Evolutionary conservation across 116 monocot species (phyloP), one percentile per base, ranked within the genome.

Genomic region (Papilionanthe hybrid): DNA sequence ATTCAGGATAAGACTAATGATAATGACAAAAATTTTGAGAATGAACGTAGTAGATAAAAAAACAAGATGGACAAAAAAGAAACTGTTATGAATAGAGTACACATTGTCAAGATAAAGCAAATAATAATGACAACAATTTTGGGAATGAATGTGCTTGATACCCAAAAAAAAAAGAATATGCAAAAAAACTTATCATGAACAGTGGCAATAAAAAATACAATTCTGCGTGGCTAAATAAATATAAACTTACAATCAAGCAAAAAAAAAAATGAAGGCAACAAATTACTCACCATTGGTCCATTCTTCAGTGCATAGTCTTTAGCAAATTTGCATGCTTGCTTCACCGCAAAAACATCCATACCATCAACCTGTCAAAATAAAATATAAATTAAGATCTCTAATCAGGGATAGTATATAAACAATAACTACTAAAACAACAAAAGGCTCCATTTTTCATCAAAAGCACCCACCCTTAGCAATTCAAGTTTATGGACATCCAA

Each of bases 271-370:
- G 27, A 48, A 53, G 25, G 32, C 23, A 47, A 43, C 20, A 66
- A 79, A 19, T 17, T 57, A 91, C 94, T 97, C 48, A 97, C 97
- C 79, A 97, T 88, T 3, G 94, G 97, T 71, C 97, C 97, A 82
- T 97, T 92, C 60, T 86, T 90, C 20, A 97, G 79, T 81, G 82
- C 94, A 81, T 94, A 77, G 43, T 97, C 91, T 82, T 97, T 94
- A 30, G 94, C 97, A 86, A 94, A 97, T 76, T 84, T 92, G 86
- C 94, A 94, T 18, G 92, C 97, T 80, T 97, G 97, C 75, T 94
- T 97, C 77, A 92, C 92, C 78, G 94, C 94, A 77, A 94, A 72
- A 30, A 79, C 92, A 92, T 94, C 94, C 97, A 97, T 97, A 17
- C 97, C 97, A 90, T 97, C 97, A 67, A 97, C 97, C 97, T 97